Evolutionary conservation across 371 early-diverging fungal species (phyloP).

Genomic region (Homolaphlyctis polyrhiza): DNA sequence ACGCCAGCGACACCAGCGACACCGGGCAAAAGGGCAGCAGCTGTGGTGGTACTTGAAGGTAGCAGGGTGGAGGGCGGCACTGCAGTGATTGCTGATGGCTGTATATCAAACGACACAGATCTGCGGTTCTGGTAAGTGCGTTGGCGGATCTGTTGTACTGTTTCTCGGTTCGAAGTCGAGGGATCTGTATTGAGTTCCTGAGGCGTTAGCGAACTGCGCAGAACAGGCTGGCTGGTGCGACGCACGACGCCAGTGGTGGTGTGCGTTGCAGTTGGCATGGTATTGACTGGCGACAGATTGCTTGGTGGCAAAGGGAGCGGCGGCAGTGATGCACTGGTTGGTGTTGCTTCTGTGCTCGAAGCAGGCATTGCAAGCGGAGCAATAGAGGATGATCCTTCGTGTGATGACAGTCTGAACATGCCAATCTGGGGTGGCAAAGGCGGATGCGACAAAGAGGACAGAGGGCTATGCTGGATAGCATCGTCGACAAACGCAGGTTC

Average conservation of each 20-base stretch:
- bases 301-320: neutral
- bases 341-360: neutral
- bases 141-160: neutral
- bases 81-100: too few relatives aligned
- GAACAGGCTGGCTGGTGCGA: slow-evolving; percentile 3
- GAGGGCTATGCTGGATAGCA: neutral
- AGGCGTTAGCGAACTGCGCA: slow-evolving; percentile 1
- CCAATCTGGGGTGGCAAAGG: too few relatives aligned
- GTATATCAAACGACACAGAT: slow-evolving; percentile 4
- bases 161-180: neutral
- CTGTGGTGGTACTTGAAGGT: too few relatives aligned
- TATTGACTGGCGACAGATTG: neutral
- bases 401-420: too few relatives aligned
- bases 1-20: too few relatives aligned
- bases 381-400: too few relatives aligned
- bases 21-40: too few relatives aligned
- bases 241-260: neutral
- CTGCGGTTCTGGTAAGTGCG: neutral
- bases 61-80: too few relatives aligned
- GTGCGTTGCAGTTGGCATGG: neutral
- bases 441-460: neutral
- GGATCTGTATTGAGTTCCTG: too few relatives aligned
- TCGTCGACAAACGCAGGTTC: too few relatives aligned
- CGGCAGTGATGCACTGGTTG: neutral
- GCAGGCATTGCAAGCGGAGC: too few relatives aligned